Base-by-base conservation (phyloP, 805 yeast species). In the Torulaspora franciscae region DNA sequence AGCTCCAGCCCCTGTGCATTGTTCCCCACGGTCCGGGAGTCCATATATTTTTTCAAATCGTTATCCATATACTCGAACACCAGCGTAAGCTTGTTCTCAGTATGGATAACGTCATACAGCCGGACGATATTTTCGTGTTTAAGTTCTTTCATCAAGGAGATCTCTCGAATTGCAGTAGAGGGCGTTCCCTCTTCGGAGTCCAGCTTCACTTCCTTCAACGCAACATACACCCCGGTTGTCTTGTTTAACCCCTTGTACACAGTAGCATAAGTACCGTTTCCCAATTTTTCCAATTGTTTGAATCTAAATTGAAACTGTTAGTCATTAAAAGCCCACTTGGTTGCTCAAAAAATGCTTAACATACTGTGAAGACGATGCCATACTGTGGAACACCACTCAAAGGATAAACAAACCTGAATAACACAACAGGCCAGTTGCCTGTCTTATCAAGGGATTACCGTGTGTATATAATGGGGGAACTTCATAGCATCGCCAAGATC, bases 111-210 rank as follows among this genome's bases (percentile, higher is more conserved):
- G 66, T 93, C 96, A 65, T 83, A 87, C 34, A 93, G 74, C 37
- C 95, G 74, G 19, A 93, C 97, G 42, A 91, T 90, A 66, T 91
- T 89, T 49, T 88, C 95, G 68, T 93, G 96, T 52, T 87, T 79
- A 75, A 93, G 76, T 64, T 93, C 99, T 65, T 93, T 91, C 67
- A 93, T 76, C 37, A 93, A 74, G 1, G 98, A 91, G 56, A 93
- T 93, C 64, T 93, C 99, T 57, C 99, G 76, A 47, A 93, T 93
- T 5, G 99, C 98, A 0, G 99, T 93, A 1, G 97, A 89, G 1
- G 99, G 99, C 17, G 95, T 97, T 14, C 99, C 99, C 65, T 93
- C 99, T 66, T 93, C 99, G 15, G 95, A 87, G 64, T 93, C 99
- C 42, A 93, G 71, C 47, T 98, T 79, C 65, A 93, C 95, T 69